phyloP scores from a whole-genome alignment of 164 flowering plant species.

The Annona cherimola region DNA sequence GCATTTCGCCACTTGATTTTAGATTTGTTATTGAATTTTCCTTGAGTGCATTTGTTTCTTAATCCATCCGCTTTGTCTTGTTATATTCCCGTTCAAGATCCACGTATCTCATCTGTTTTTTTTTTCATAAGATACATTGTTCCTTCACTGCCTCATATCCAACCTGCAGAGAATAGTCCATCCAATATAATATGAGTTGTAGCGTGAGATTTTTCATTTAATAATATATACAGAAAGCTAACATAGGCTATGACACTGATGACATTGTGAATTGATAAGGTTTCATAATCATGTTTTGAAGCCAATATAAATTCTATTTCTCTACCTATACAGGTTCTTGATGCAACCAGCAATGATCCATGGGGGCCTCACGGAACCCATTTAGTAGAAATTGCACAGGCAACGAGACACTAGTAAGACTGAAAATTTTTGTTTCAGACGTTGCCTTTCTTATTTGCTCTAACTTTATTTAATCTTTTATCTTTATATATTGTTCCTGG shows the following conservation, averaged over 20 bases:
- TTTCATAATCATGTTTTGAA: not conserved
- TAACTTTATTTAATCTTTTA: too few relatives aligned
- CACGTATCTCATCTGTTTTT: not conserved
- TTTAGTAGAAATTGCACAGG: conserved; percentile 96
- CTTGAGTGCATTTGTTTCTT: not conserved
- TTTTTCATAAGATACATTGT: too few relatives aligned
- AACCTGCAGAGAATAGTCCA: too few relatives aligned
- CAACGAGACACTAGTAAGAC: too few relatives aligned
- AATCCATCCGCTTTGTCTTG: too few relatives aligned
- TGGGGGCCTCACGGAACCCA: conserved; percentile 99
- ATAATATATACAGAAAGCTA: not conserved
- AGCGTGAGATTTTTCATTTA: not conserved
- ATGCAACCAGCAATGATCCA: conserved; percentile 97
- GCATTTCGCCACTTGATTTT: too few relatives aligned
- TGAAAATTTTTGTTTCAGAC: too few relatives aligned
- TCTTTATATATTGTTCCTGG: too few relatives aligned
- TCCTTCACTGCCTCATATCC: too few relatives aligned
- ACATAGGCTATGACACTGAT: not conserved
- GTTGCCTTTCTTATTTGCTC: too few relatives aligned
- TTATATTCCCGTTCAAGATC: too few relatives aligned
- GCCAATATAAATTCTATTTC: not conserved
- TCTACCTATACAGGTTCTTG: conserved; percentile 66
- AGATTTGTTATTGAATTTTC: not conserved
- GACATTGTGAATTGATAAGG: not conserved
- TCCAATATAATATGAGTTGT: too few relatives aligned